Evolutionary conservation across 345 rosid genomes (phyloP).

Genomic region (Durio zibethinus): DNA sequence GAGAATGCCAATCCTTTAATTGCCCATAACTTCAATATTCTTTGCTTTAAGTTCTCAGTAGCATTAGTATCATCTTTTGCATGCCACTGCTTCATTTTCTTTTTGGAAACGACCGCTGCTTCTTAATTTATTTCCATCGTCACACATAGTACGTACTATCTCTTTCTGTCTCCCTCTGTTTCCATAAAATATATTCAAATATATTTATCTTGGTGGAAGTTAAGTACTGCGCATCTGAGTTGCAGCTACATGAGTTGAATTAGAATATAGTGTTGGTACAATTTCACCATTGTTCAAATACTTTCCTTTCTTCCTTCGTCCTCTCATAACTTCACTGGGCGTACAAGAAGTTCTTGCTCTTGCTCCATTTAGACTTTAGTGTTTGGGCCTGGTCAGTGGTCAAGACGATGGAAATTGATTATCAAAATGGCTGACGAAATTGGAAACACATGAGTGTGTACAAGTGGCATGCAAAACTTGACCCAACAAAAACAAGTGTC

Average conservation of each 20-base stretch:
- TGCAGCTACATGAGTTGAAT: neutral
- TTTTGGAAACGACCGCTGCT: neutral
- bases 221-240: neutral
- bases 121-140: no score
- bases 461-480: constrained; percentile 43
- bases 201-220: neutral
- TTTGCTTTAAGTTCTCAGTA: neutral
- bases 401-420: neutral
- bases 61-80: neutral
- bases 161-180: no score
- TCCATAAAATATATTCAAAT: no score
- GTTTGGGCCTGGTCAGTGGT: neutral
- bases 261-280: neutral
- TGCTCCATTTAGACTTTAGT: no score
- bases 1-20: neutral
- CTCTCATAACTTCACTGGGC: neutral
- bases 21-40: neutral
- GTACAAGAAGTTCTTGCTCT: neutral
- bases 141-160: no score
- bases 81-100: neutral
- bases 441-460: constrained; percentile 7
- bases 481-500: constrained; percentile 40
- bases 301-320: neutral
- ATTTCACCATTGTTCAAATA: neutral
- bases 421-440: neutral